These are phyloP conservation scores for Neopestalotiopsis sp. DNA, from an alignment of 2,329 filamentous ascomycete genomes.

Conservation along the genomic window DNA sequence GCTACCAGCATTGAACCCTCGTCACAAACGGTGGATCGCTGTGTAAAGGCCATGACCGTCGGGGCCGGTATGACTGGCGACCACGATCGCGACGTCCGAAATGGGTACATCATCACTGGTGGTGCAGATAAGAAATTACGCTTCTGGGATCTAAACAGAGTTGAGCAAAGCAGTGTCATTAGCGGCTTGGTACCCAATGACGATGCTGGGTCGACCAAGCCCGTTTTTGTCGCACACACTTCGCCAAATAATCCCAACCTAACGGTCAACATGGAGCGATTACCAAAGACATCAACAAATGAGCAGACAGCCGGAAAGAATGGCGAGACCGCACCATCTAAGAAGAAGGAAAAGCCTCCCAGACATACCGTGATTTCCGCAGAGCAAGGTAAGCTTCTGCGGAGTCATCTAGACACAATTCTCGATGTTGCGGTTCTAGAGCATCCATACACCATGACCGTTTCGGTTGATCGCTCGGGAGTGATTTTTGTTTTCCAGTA, in stretches of 20 bases:
- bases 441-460: slow-evolving; percentile 88
- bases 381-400: slow-evolving; percentile 85
- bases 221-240: slow-evolving; percentile 70
- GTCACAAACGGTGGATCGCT: slow-evolving; percentile 59
- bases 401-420: slow-evolving; percentile 85
- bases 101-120: slow-evolving; percentile 84
- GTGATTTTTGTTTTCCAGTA: slow-evolving; percentile 79
- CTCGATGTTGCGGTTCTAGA: slow-evolving; percentile 89
- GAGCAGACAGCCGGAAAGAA: slow-evolving; percentile 31
- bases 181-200: slow-evolving; percentile 74
- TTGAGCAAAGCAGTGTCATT: slow-evolving; percentile 80
- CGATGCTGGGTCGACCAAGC: slow-evolving; percentile 51
- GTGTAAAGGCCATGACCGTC: slow-evolving; percentile 76
- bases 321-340: slow-evolving; percentile 29
- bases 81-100: slow-evolving; percentile 71
- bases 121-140: slow-evolving; percentile 90
- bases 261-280: slow-evolving; percentile 69
- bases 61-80: slow-evolving; percentile 74
- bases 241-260: slow-evolving; percentile 53
- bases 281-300: slow-evolving; percentile 44
- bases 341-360: slow-evolving; percentile 54
- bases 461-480: slow-evolving; percentile 87
- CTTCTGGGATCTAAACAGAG: slow-evolving; percentile 86
- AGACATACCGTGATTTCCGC: slow-evolving; percentile 84
- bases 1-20: slow-evolving; percentile 73